phyloP scores from a whole-genome alignment of 352 stramenopile species.

The Phytophthora palmivora region DNA sequence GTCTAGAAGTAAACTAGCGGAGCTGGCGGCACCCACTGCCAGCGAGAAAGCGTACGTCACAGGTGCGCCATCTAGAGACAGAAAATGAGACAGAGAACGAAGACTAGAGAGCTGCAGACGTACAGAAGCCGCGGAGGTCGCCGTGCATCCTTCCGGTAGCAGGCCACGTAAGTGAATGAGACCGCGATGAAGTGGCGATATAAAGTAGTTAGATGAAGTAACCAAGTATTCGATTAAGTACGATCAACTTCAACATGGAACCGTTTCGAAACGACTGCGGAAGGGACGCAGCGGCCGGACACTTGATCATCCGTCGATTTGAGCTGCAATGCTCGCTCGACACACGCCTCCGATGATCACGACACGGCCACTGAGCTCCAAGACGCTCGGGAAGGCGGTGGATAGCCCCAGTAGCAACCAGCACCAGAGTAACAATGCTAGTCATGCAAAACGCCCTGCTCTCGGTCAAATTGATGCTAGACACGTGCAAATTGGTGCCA shows the following conservation, averaged over 20 bases:
- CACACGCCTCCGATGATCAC: slow-evolving; percentile 21
- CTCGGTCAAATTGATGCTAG: slow-evolving; percentile 60
- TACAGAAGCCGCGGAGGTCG: slow-evolving; percentile 85
- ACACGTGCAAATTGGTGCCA: slow-evolving; percentile 56
- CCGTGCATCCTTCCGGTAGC: slow-evolving; percentile 59
- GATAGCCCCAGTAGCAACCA: slow-evolving; percentile 33
- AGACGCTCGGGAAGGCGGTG: slow-evolving; percentile 25
- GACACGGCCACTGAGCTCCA: slow-evolving; percentile 28
- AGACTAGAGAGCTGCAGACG: slow-evolving; percentile 22
- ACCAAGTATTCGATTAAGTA: slow-evolving; percentile 12
- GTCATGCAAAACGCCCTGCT: slow-evolving; percentile 7
- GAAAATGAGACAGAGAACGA: slow-evolving; percentile 22
- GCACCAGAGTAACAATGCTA: slow-evolving; percentile 32
- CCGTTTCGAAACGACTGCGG: slow-evolving; percentile 32
- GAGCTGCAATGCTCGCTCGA: slow-evolving; percentile 27
- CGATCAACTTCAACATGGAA: slow-evolving; percentile 32
- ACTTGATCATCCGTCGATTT: slow-evolving; percentile 6
- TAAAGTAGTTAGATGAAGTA: slow-evolving; percentile 12
- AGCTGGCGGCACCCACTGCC: slow-evolving; percentile 69
- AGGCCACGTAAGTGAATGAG: slow-evolving; percentile 24
- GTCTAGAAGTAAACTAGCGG: slow-evolving; percentile 70
- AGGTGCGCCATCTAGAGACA: slow-evolving; percentile 68
- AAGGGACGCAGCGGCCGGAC: slow-evolving; percentile 8
- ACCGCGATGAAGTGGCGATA: slow-evolving; percentile 8
- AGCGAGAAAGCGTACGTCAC: slow-evolving; percentile 84